Percentiles rank a stretch among this genome's conserved stretches.
These are phyloP conservation scores for Leishmania martiniquensis DNA, from an alignment of 208 protist genomes.

Conservation along the genomic window DNA sequence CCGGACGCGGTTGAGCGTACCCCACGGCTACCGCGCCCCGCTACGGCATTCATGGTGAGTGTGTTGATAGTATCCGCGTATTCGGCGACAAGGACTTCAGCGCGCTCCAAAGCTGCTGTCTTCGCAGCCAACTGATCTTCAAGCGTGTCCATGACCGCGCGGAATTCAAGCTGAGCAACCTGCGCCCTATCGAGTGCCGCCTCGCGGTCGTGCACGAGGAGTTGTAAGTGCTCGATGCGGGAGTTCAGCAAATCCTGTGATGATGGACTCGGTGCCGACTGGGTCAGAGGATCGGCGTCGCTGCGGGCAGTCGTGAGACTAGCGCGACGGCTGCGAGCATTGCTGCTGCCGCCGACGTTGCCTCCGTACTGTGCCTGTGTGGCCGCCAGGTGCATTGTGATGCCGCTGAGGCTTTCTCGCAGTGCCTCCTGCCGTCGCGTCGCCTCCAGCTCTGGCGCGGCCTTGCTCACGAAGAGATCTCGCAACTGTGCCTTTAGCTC, in stretches of 20 bases:
- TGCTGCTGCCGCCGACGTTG: neutral
- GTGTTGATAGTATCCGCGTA: constrained; percentile 21
- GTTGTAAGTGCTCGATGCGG: constrained; percentile 42
- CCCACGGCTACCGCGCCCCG: neutral
- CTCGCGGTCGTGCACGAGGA: constrained; percentile 32
- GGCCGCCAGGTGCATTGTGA: constrained; percentile 43
- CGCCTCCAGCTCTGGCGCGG: constrained; percentile 29
- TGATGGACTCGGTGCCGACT: neutral
- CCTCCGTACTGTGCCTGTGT: constrained; percentile 28
- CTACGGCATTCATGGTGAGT: neutral
- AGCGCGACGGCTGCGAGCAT: neutral
- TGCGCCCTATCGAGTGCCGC: constrained; percentile 23
- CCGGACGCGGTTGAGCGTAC: neutral
- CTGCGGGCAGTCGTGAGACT: neutral
- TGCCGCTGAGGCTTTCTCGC: constrained; percentile 36
- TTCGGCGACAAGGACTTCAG: constrained; percentile 20
- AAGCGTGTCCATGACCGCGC: constrained; percentile 9
- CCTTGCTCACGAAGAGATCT: constrained; percentile 21
- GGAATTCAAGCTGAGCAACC: constrained; percentile 15
- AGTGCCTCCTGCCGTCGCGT: constrained; percentile 43
- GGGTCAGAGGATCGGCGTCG: neutral
- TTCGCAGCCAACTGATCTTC: constrained; percentile 24
- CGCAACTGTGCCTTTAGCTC: constrained; percentile 28
- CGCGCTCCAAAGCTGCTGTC: constrained; percentile 14
- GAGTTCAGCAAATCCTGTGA: constrained; percentile 21